These are phyloP conservation scores for Thielaviopsis ethacetica DNA, from an alignment of 2,329 filamentous ascomycete genomes.

Conservation along the genomic window DNA sequence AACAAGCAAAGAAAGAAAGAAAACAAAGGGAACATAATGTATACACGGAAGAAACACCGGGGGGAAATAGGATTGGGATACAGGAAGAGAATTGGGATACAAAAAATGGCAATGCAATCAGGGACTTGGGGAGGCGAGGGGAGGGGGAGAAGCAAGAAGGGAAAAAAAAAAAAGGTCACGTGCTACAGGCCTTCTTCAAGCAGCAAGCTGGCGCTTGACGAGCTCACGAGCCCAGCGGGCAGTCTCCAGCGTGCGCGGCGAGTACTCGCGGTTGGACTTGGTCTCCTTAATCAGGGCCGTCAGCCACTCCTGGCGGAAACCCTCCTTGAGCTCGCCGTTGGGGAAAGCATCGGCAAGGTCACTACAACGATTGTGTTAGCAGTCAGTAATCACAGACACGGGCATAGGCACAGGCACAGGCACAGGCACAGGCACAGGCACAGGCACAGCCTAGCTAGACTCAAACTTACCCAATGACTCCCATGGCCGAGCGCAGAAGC, in stretches of 20 bases:
- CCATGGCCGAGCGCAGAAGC: constrained; percentile 86
- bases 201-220: constrained; percentile 69
- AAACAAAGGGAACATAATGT: constrained; percentile 18
- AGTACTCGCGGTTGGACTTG: constrained; percentile 74
- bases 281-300: constrained; percentile 83
- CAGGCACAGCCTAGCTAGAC: background rate
- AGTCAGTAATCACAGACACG: constrained; percentile 4
- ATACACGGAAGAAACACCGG: constrained; percentile 20
- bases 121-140: background rate
- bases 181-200: background rate
- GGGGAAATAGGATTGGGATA: constrained; percentile 4
- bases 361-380: constrained; percentile 36
- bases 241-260: constrained; percentile 73
- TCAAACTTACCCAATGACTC: constrained; percentile 71
- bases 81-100: constrained; percentile 3
- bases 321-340: constrained; percentile 66
- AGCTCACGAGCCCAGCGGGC: constrained; percentile 95
- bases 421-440: background rate
- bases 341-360: constrained; percentile 91
- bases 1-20: constrained; percentile 12
- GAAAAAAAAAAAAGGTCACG: constrained; percentile 3
- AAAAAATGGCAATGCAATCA: constrained; percentile 2
- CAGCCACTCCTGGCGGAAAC: constrained; percentile 85
- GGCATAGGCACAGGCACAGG: background rate
- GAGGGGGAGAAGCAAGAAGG: constrained; percentile 2